phyloP scores from a whole-genome alignment of 2,329 filamentous ascomycete species.

The Verticillium alfalfae region DNA sequence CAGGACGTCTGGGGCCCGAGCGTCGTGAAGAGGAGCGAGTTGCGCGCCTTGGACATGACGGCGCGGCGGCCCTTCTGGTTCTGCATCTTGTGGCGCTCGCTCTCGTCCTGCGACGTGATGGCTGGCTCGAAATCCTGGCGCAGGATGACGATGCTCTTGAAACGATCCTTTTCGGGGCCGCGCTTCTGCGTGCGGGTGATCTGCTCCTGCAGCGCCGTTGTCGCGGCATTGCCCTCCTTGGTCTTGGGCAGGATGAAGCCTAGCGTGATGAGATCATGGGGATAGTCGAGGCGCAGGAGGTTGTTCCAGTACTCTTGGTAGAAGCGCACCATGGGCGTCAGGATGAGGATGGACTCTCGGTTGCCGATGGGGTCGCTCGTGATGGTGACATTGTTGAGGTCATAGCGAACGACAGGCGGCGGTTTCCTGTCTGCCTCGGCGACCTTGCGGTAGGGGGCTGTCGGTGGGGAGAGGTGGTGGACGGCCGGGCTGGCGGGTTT shows the following conservation, averaged over 20 bases:
- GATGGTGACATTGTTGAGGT: slow-evolving; percentile 91
- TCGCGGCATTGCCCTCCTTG: slow-evolving; percentile 84
- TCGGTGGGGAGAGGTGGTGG: slow-evolving; percentile 37
- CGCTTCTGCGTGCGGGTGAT: slow-evolving; percentile 77
- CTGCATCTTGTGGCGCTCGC: slow-evolving; percentile 83
- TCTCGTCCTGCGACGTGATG: slow-evolving; percentile 73
- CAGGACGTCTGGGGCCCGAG: slow-evolving; percentile 86
- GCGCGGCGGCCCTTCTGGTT: slow-evolving; percentile 84
- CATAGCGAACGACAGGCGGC: slow-evolving; percentile 85
- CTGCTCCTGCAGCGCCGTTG: slow-evolving; percentile 73
- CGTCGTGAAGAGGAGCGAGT: slow-evolving; percentile 92
- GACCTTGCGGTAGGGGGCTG: slow-evolving; percentile 35
- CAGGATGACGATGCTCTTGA: slow-evolving; percentile 89
- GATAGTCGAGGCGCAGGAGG: slow-evolving; percentile 74
- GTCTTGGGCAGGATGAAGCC: slow-evolving; percentile 96
- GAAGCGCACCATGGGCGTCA: slow-evolving; percentile 90
- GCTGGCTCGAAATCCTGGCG: slow-evolving; percentile 91
- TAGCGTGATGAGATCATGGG: slow-evolving; percentile 88
- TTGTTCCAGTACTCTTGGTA: slow-evolving; percentile 97
- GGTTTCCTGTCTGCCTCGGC: slow-evolving; percentile 54
- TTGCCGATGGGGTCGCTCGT: slow-evolving; percentile 71
- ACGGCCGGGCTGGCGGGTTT: slow-evolving; percentile 40
- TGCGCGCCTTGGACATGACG: slow-evolving; percentile 89
- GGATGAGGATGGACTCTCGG: slow-evolving; percentile 79
- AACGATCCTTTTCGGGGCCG: slow-evolving; percentile 73